Base-by-base conservation (phyloP, 1,284 basidiomycete genomes). In the Rhodotorula sp. region DNA sequence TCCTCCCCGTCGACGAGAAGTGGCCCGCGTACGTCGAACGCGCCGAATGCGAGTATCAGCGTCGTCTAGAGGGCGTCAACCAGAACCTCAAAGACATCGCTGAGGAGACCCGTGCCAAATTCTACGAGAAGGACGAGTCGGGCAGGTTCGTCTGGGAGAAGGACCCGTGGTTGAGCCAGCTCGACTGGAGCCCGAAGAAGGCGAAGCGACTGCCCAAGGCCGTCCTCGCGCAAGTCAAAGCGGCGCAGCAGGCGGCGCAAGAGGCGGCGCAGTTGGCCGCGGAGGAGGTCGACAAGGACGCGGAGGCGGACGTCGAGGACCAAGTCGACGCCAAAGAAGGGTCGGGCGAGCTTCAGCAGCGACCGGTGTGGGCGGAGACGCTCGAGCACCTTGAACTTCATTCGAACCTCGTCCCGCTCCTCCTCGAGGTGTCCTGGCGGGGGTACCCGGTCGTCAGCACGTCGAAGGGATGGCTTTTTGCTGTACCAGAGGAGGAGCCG, bases 111-210 rank as follows among this genome's bases (percentile, higher is more conserved):
- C 85, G 65, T 85, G 88, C 34, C 82, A 85, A 80, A 76, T 70
- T 34, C 70, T 68, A 62, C 86, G 76, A 82, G 67, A 73, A 37
- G 68, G 76, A 78, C 51, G 73, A 76, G 59, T 62, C 76, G 26
- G 78, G 74, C 24, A 40, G 71, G 28, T 80, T 77, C 34, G 81
- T 80, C 59, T 92, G 90, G 87, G 86, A 86, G 73, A 83, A 86
- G 2, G 90, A 95, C 79, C 86, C 88, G 3, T 99, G 94, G 94
- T 82, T 93, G 24, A 86, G 84, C 59, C 96, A 99, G 79, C 83
- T 99, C 62, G 94, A 99, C 79, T 99, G 95, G 95, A 88, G 90
- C 2, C 92, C 92, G 0, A 98, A 98, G 80, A 83, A 67, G 57
- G 77, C 77, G 40, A 64, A 76, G 52, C 50, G 75, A 47, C 31